These are phyloP conservation scores for Backusella morwellensis DNA, from an alignment of 192 early-diverging fungal species.

Conservation along the genomic window DNA sequence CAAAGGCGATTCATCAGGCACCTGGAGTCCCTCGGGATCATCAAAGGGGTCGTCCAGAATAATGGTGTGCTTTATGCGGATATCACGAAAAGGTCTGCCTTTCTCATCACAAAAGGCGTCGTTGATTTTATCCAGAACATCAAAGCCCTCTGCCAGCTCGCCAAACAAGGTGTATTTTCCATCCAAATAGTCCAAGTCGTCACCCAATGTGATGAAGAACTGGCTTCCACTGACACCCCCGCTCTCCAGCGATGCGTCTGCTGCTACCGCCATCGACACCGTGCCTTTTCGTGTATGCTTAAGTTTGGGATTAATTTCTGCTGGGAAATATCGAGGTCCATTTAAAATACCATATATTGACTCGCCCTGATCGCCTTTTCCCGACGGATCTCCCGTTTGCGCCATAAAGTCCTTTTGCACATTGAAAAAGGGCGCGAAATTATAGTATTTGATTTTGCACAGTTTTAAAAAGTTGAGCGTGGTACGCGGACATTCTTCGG, in stretches of 20 bases:
- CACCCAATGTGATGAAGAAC: slow-evolving; percentile 82
- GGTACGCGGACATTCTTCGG: slow-evolving; percentile 65
- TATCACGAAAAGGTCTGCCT: slow-evolving; percentile 78
- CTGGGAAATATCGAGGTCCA: slow-evolving; percentile 68
- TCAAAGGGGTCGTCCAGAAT: slow-evolving; percentile 91
- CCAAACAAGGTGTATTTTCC: slow-evolving; percentile 87
- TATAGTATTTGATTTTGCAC: slow-evolving; percentile 88
- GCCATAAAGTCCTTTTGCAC: slow-evolving; percentile 80
- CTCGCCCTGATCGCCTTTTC: slow-evolving; percentile 68
- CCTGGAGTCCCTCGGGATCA: slow-evolving; percentile 68
- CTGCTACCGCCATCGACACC: slow-evolving; percentile 72
- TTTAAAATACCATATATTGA: slow-evolving; percentile 67
- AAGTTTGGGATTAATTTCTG: slow-evolving; percentile 77
- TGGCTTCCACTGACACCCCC: slow-evolving; percentile 71
- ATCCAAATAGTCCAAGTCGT: slow-evolving; percentile 76
- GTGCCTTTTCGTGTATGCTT: slow-evolving; percentile 75
- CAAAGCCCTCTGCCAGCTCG: slow-evolving; percentile 85
- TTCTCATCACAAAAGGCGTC: slow-evolving; percentile 63
- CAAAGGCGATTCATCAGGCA: slow-evolving; percentile 71
- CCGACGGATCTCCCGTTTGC: slow-evolving; percentile 74
- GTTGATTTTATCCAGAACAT: slow-evolving; percentile 81
- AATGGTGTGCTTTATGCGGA: slow-evolving; percentile 89
- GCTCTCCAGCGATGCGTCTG: slow-evolving; percentile 33
- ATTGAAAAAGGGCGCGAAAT: slow-evolving; percentile 79
- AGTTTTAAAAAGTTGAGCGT: slow-evolving; percentile 84